phyloP scores from a whole-genome alignment of 805 yeast genomes.

The Henningerozyma blattae region DNA sequence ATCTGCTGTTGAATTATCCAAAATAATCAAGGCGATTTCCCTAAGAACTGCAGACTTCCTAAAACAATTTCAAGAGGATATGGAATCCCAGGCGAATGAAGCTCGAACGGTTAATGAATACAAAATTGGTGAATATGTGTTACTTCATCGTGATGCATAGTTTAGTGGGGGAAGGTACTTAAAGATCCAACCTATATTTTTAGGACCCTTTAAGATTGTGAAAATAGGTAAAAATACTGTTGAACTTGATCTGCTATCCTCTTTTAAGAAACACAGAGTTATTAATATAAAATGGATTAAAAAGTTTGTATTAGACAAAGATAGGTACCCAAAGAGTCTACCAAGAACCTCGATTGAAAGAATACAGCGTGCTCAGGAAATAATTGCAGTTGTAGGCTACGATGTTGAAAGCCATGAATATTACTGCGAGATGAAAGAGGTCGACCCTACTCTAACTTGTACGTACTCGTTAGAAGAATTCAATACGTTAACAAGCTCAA shows the following conservation, averaged over 20 bases:
- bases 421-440: neutral
- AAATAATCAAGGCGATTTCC: neutral
- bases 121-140: slow-evolving; percentile 2
- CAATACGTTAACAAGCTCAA: neutral
- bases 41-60: slow-evolving; percentile 1
- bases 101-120: neutral
- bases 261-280: slow-evolving; percentile 2
- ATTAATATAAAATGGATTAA: slow-evolving; percentile 1
- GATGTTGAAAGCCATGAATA: neutral
- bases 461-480: neutral
- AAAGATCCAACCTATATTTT: neutral
- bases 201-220: slow-evolving; percentile 1
- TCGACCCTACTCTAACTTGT: neutral
- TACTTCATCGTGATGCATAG: slow-evolving; percentile 4
- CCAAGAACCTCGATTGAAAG: neutral
- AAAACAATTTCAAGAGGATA: neutral
- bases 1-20: slow-evolving; percentile 1
- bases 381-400: neutral
- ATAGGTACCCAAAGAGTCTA: neutral
- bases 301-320: neutral
- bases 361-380: neutral
- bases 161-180: neutral
- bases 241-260: slow-evolving; percentile 4
- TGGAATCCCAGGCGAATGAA: slow-evolving; percentile 1
- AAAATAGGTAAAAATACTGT: neutral